Base-by-base conservation (phyloP, 2,329 filamentous ascomycete species). In the Fusarium coffeatum region DNA sequence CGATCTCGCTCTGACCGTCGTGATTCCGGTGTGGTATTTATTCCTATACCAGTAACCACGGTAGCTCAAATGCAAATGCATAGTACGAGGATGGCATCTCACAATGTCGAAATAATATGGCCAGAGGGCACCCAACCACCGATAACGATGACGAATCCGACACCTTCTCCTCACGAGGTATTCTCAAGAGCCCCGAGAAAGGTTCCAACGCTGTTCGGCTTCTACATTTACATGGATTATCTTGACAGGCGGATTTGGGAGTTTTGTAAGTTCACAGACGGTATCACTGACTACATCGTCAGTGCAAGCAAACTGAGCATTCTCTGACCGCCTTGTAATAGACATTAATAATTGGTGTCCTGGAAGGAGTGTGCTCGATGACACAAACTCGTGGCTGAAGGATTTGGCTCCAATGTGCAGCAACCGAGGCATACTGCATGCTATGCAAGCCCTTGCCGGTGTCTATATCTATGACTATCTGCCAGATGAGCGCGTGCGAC, bases 401-500 rank as follows among this genome's bases (percentile, higher is more conserved):
- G 80, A 83, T 43, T 80, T 83, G 49, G 79, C 79, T 8, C 73
- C 76, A n/a, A 80, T 82, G 78, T 77, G 79, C 23, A 73, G 77
- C 25, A 76, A 74, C 27, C 61, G 71, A 16, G 79, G 79, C 22
- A 78, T 83, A 11, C 69, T 75, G 6, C 72, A 76, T 27, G 81
- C 81, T 8, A 81, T 83, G n/a, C 78, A 81, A 45, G 80, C 80
- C 23, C 73, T 83, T 4, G 79, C 80, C 5, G 80, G 80, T 3
- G 77, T 81, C 2, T 83, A 83, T 30, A 79, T 83, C 8, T 80
- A 81, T 58, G 81, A 83, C 58, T 83, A 82, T 34, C 59, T 77
- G 18, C 80, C 80, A 2, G 69, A 76, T 28, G 75, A 79, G 11
- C 63, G 64, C 8, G 70, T 82, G 15, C 74, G 76, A 18, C 68